Conservation (phyloP, 257 asterid genomes). For the Capsicum chinense region DNA sequence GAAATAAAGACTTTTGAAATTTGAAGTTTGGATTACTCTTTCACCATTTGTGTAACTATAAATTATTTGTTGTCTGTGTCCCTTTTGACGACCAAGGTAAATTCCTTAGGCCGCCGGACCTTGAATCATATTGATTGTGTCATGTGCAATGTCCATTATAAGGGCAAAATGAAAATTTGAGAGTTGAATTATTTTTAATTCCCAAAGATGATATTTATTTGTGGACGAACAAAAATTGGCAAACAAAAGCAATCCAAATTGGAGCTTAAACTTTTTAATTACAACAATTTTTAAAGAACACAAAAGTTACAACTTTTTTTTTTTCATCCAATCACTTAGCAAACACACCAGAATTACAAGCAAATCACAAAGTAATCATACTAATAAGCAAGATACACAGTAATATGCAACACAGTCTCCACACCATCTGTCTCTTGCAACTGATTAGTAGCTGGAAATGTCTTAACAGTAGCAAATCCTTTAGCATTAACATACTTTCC, state of each 20-base stretch:
- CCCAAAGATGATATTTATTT: too few relatives aligned
- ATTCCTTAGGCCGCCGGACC: too few relatives aligned
- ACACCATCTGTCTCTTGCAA: conserved; percentile 72
- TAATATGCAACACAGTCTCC: conserved; percentile 71
- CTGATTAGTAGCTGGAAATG: conserved; percentile 48
- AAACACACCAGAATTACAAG: conserved; percentile 4
- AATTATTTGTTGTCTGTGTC: too few relatives aligned
- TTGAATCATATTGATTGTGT: too few relatives aligned
- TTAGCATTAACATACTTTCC: conserved; percentile 79
- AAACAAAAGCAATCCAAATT: not conserved
- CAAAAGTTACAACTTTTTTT: not conserved
- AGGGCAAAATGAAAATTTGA: too few relatives aligned
- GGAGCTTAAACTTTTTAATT: not conserved
- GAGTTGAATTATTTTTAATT: too few relatives aligned
- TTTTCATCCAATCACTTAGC: not conserved
- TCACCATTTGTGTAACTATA: too few relatives aligned
- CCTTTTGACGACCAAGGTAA: too few relatives aligned
- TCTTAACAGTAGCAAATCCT: conserved; percentile 75
- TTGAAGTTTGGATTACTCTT: too few relatives aligned
- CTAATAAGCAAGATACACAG: conserved; percentile 68
- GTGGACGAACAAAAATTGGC: too few relatives aligned
- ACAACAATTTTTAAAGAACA: not conserved
- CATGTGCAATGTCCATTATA: too few relatives aligned
- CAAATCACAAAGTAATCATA: not conserved
- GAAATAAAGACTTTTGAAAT: too few relatives aligned